phyloP scores from a whole-genome alignment of 202 grass and related monocot species.

The Saccharum hybrid region DNA sequence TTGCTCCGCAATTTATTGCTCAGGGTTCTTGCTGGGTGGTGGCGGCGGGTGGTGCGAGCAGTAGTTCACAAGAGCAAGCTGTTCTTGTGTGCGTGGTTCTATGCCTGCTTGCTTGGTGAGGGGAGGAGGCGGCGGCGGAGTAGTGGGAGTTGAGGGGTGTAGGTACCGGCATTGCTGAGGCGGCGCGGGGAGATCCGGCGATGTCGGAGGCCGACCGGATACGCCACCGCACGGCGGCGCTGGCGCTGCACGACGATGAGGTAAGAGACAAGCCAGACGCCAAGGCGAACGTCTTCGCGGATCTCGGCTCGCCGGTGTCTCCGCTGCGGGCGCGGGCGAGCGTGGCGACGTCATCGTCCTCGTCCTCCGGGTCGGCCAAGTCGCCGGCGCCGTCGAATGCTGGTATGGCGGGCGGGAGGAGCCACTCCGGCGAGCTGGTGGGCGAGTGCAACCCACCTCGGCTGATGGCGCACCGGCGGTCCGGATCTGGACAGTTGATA shows the following conservation, averaged over 20 bases:
- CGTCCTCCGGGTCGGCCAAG: slow-evolving; percentile 79
- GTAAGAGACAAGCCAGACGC: slow-evolving; percentile 81
- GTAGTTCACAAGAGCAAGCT: slow-evolving; percentile 42
- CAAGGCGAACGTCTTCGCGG: slow-evolving; percentile 66
- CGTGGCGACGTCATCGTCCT: slow-evolving; percentile 67
- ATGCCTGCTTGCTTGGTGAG: slow-evolving; percentile 66
- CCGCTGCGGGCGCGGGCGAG: slow-evolving; percentile 56
- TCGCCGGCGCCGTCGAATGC: slow-evolving; percentile 51
- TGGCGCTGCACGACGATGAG: slow-evolving; percentile 50
- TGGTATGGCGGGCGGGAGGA: slow-evolving; percentile 48
- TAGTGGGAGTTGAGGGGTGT: slow-evolving; percentile 29
- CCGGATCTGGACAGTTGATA: slow-evolving; percentile 74
- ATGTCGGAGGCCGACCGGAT: slow-evolving; percentile 59
- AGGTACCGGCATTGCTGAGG: slow-evolving; percentile 53
- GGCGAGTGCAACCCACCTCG: slow-evolving; percentile 56
- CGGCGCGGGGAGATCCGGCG: slow-evolving; percentile 34
- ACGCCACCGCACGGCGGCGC: slow-evolving; percentile 50
- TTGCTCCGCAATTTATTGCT: slow-evolving; percentile 65
- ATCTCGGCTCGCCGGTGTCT: slow-evolving; percentile 88
- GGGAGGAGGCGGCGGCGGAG: slow-evolving; percentile 39
- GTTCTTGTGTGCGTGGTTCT: slow-evolving; percentile 53
- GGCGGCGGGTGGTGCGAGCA: slow-evolving; percentile 25
- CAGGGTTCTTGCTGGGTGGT: slow-evolving; percentile 54
- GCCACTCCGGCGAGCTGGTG: slow-evolving; percentile 72
- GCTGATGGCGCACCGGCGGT: slow-evolving; percentile 62